Evolutionary conservation across 129 eudicot genomes (phyloP), one percentile per base, ranked within the genome.

Genomic region (Tagetes patula): DNA sequence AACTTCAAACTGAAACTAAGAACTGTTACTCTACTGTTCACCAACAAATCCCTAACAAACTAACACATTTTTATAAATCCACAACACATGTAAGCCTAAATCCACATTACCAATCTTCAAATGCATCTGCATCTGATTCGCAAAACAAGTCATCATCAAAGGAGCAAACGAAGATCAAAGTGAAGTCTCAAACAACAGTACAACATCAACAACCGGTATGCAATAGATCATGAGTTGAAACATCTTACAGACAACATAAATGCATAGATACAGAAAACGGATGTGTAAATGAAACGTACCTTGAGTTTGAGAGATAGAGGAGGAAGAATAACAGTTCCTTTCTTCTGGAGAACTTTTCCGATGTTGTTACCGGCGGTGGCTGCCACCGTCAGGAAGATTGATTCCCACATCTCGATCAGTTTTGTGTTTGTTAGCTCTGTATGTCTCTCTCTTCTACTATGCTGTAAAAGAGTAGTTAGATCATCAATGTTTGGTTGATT

Each of bases 341-440:
- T 95, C 71, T 95, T 95, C 90, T 95, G 97, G 66, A 95, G 93
- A 54, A 95, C 94, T 82, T 95, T 90, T 40, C 99, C 99, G 85
- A 95, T 90, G 90, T 95, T 95, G 73, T 95, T 95, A 0, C 97
- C 99, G 77, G 99, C 99, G 65, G 99, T 90, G 40, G 99, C 99
- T 59, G 96, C 99, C n/a, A 95, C 70, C 81, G 97, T 95, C n/a
- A 90, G 76, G 75, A 81, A 83, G 82, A 95, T 88, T 80, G 99
- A 73, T 82, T 95, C 99, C 99, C 97, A 95, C 99, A 95, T 91
- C 84, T 77, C 70, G 48, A 20, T 43, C 47, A 42, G 53, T 38
- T 37, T 72, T 30, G 36, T 5, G 31, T 37, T 72, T 30, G 36
- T 5, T 13, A n/a, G 33, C 74, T 49, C 46, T 65, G 7, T 69